Conservation (phyloP, 179 eudicot genomes). For the Silene vulgaris region DNA sequence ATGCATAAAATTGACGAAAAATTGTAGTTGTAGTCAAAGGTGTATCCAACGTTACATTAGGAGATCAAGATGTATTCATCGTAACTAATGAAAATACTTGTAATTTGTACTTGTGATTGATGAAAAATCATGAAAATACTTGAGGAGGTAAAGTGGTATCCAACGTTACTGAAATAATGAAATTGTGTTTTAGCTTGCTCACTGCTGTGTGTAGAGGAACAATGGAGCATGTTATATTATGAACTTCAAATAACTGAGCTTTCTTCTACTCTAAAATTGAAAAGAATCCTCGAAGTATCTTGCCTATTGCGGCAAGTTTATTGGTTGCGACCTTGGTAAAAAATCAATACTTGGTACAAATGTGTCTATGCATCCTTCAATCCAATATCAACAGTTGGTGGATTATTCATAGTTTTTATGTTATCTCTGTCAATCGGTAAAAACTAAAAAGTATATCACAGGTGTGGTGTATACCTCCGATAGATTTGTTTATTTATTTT, state of each 20-base stretch:
- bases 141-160: no score
- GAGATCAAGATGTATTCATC: no score
- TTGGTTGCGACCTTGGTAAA: not conserved
- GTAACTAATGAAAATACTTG: no score
- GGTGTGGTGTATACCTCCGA: not conserved
- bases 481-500: not conserved
- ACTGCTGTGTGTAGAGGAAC: not conserved
- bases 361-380: not conserved
- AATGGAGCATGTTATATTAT: not conserved
- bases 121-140: no score
- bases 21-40: not conserved
- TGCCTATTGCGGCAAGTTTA: not conserved
- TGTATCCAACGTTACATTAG: no score
- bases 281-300: not conserved
- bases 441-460: not conserved
- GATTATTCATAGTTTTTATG: constrained; percentile 2
- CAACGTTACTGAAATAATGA: not conserved
- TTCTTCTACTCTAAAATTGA: not conserved
- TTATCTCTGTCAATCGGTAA: not conserved
- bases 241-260: not conserved
- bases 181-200: not conserved
- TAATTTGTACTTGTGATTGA: no score
- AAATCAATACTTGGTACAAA: not conserved
- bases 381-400: not conserved
- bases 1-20: not conserved